phyloP scores from a whole-genome alignment of 345 rosid genomes.

The Leavenworthia alabamica region DNA sequence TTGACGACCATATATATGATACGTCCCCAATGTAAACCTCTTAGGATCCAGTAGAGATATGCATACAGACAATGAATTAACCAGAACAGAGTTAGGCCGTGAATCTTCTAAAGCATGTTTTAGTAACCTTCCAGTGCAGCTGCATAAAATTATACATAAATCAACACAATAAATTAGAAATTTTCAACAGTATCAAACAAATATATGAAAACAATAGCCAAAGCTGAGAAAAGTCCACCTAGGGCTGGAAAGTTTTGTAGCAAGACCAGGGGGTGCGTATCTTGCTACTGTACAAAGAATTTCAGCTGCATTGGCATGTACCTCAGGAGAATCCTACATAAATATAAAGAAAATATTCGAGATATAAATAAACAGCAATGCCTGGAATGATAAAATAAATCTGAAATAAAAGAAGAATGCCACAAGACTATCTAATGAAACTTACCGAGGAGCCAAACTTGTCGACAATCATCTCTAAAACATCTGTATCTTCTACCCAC shows the following conservation, averaged over 20 bases:
- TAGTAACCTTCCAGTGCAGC: constrained; percentile 78
- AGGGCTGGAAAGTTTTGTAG: constrained; percentile 71
- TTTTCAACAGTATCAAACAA: neutral
- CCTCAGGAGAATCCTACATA: constrained; percentile 78
- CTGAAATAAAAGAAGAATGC: neutral
- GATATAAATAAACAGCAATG: constrained; percentile 1
- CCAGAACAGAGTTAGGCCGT: constrained; percentile 82
- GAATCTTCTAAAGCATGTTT: constrained; percentile 76
- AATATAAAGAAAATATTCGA: neutral
- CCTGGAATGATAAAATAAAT: neutral
- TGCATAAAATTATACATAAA: constrained; percentile 29
- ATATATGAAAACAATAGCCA: constrained; percentile 9
- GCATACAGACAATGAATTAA: constrained; percentile 78
- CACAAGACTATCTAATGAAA: constrained; percentile 11
- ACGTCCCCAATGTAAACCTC: constrained; percentile 58
- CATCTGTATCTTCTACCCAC: constrained; percentile 85
- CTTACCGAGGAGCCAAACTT: constrained; percentile 92
- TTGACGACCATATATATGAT: constrained; percentile 60
- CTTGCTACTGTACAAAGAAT: constrained; percentile 76
- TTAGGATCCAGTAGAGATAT: constrained; percentile 89
- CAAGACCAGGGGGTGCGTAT: constrained; percentile 79
- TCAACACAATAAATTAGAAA: constrained; percentile 4
- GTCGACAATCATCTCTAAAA: constrained; percentile 82
- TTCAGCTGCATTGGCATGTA: constrained; percentile 94
- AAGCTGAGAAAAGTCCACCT: constrained; percentile 36